Evolutionary conservation across 2,329 filamentous ascomycete species (phyloP).

Genomic region (Cadophora gregata): DNA sequence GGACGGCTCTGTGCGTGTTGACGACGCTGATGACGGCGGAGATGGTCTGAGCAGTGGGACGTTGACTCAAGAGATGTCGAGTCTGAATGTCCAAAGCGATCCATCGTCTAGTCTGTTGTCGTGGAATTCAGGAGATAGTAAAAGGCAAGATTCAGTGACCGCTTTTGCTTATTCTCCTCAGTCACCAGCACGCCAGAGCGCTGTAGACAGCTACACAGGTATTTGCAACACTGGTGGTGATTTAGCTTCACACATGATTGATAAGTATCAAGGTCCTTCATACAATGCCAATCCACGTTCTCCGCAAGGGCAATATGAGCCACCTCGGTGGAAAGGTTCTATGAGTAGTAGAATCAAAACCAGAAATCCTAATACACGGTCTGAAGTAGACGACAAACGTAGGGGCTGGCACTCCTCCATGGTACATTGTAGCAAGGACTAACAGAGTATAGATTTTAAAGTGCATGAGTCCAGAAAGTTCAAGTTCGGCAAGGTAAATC

Average conservation of each 20-base stretch:
- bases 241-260: background rate
- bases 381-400: background rate
- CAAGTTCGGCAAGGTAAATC: background rate
- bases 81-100: too few species aligned
- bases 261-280: background rate
- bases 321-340: background rate
- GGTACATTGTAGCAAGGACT: background rate
- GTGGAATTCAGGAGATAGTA: too few species aligned
- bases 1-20: too few species aligned
- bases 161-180: too few species aligned
- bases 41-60: too few species aligned
- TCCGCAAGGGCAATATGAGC: background rate
- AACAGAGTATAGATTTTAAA: background rate
- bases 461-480: background rate
- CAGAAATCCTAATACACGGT: background rate
- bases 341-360: background rate
- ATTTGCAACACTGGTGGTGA: too few species aligned
- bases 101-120: too few species aligned
- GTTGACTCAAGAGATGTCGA: too few species aligned
- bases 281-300: background rate
- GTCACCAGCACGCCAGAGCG: too few species aligned
- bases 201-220: too few species aligned
- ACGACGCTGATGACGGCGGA: too few species aligned
- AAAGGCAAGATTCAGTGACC: too few species aligned
- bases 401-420: background rate